phyloP scores from a whole-genome alignment of 371 early-diverging fungal genomes.

The Catenaria anguillulae region DNA sequence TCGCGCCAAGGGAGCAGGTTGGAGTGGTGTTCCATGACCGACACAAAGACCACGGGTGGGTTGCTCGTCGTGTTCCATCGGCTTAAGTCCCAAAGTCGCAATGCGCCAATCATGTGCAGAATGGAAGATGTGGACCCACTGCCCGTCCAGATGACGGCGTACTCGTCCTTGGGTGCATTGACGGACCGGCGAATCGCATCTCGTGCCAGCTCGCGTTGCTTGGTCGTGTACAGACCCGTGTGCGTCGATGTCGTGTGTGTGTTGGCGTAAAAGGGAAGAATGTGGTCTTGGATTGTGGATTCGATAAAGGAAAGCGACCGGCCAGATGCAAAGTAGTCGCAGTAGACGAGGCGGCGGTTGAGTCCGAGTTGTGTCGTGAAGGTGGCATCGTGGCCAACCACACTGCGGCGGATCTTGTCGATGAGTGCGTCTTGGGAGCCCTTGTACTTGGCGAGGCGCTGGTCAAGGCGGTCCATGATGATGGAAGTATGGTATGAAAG shows the following conservation, averaged over 20 bases:
- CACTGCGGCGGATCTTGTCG: too few relatives aligned
- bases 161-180: not conserved
- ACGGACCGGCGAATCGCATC: not conserved
- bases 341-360: slow-evolving; percentile 6
- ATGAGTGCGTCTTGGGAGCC: too few relatives aligned
- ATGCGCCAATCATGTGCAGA: not conserved
- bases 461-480: too few relatives aligned
- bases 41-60: slow-evolving; percentile 3
- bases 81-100: not conserved
- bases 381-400: too few relatives aligned
- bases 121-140: not conserved
- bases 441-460: too few relatives aligned
- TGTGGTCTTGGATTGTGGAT: not conserved
- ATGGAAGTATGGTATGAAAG: too few relatives aligned
- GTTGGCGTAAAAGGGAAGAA: slow-evolving; percentile 11
- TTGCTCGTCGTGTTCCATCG: not conserved
- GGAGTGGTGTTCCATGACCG: slow-evolving; percentile 8
- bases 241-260: slow-evolving; percentile 9
- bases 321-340: slow-evolving; percentile 12
- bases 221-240: not conserved
- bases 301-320: slow-evolving; percentile 11
- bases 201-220: not conserved
- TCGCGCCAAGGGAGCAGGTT: slow-evolving; percentile 8
- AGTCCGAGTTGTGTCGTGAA: not conserved
- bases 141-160: not conserved